Evolutionary conservation across 257 asterid species (phyloP).

Genomic region (Pogostemon cablin): DNA sequence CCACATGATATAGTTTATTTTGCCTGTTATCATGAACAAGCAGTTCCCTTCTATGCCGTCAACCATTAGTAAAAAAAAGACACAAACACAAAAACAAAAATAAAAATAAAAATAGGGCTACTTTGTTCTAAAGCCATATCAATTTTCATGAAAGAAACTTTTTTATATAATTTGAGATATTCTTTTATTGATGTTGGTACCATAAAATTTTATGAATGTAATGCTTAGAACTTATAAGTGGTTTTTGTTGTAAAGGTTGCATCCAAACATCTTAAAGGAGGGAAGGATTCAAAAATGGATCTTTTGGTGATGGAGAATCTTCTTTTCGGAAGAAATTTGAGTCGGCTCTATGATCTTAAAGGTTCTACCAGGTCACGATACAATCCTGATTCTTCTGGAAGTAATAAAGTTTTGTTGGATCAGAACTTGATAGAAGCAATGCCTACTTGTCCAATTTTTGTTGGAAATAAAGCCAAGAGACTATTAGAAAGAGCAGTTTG

Average conservation of each 20-base stretch:
- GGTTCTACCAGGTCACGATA: constrained; percentile 91
- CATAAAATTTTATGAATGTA: too few relatives aligned
- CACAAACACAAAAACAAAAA: too few relatives aligned
- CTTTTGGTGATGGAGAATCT: constrained; percentile 90
- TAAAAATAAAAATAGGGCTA: too few relatives aligned
- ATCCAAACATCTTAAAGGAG: constrained; percentile 75
- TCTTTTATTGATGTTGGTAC: too few relatives aligned
- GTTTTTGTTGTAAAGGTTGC: constrained; percentile 55
- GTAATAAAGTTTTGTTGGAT: constrained; percentile 84
- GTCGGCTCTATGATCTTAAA: constrained; percentile 85
- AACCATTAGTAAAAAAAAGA: too few relatives aligned
- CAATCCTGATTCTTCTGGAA: constrained; percentile 83
- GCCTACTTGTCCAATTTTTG: constrained; percentile 93
- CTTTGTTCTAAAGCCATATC: too few relatives aligned
- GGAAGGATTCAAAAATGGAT: constrained; percentile 91
- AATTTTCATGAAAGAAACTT: too few relatives aligned
- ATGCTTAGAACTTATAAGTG: too few relatives aligned
- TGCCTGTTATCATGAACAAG: background rate
- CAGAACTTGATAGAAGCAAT: constrained; percentile 93
- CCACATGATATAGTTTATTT: background rate
- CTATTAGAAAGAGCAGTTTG: constrained; percentile 87
- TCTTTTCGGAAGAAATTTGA: constrained; percentile 71
- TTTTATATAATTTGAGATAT: too few relatives aligned
- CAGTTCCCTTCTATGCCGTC: too few relatives aligned
- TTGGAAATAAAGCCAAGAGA: constrained; percentile 87